Conservation (phyloP, 2,329 filamentous ascomycete genomes). For the Coniochaeta ligniaria region DNA sequence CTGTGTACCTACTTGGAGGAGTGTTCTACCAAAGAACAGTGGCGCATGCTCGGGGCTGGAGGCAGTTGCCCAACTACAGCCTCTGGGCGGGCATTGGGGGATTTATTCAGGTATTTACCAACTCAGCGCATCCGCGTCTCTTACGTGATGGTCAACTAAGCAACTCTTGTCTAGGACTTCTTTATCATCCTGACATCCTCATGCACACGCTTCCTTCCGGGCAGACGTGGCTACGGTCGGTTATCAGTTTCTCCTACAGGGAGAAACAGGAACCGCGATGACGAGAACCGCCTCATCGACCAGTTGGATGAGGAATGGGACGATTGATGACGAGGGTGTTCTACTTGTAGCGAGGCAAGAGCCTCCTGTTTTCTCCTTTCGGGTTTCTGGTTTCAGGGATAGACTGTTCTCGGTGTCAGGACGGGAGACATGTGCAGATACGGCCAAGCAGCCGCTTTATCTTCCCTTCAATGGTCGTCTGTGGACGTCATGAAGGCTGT, state of each 20-base stretch:
- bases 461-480: neutral
- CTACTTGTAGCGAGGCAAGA: neutral
- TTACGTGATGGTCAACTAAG: slow-evolving; percentile 3
- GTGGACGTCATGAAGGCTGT: neutral
- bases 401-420: neutral
- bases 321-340: slow-evolving; percentile 38
- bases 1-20: slow-evolving; percentile 87
- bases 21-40: slow-evolving; percentile 95
- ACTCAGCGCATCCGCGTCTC: neutral
- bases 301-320: slow-evolving; percentile 98
- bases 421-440: neutral
- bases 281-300: slow-evolving; percentile 91
- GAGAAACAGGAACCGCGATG: slow-evolving; percentile 53
- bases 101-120: slow-evolving; percentile 66
- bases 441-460: neutral
- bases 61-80: slow-evolving; percentile 88
- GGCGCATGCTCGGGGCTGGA: slow-evolving; percentile 89
- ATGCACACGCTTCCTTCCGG: slow-evolving; percentile 59
- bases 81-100: slow-evolving; percentile 84
- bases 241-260: slow-evolving; percentile 48
- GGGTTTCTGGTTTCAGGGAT: neutral
- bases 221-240: slow-evolving; percentile 59
- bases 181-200: slow-evolving; percentile 63
- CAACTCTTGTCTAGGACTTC: slow-evolving; percentile 41
- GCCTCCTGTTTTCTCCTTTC: neutral